Evolutionary conservation across 2,329 filamentous ascomycete genomes (phyloP).

Genomic region (Lojkania enalia): DNA sequence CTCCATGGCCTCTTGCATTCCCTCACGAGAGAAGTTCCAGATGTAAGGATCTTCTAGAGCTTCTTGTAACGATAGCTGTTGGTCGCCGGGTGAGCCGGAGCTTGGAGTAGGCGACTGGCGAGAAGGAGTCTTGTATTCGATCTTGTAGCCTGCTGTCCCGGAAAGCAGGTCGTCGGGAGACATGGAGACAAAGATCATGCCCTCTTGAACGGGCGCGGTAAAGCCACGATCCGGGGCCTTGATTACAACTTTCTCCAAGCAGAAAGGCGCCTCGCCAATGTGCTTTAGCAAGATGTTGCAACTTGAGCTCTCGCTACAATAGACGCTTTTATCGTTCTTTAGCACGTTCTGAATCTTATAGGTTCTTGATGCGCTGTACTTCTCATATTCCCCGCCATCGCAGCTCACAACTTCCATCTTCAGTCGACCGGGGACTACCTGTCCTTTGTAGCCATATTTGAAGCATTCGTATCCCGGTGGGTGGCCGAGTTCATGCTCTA

Average conservation of each 20-base stretch:
- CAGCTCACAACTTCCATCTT: constrained; percentile 89
- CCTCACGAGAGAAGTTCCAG: constrained; percentile 34
- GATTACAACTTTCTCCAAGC: constrained; percentile 82
- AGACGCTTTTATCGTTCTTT: constrained; percentile 79
- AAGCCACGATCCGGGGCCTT: constrained; percentile 81
- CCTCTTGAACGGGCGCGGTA: constrained; percentile 85
- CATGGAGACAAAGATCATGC: constrained; percentile 92
- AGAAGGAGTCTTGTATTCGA: constrained; percentile 56
- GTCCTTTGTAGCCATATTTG: constrained; percentile 83
- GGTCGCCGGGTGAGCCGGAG: constrained; percentile 24
- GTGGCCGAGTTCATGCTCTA: constrained; percentile 39
- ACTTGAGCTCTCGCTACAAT: constrained; percentile 83
- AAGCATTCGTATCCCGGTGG: constrained; percentile 51
- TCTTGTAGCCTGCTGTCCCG: constrained; percentile 74
- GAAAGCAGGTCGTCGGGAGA: constrained; percentile 73
- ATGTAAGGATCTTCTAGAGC: constrained; percentile 40
- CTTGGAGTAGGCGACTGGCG: constrained; percentile 32
- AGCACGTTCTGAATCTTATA: constrained; percentile 72
- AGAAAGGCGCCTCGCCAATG: constrained; percentile 78
- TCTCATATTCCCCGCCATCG: constrained; percentile 73
- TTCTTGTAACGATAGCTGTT: constrained; percentile 39
- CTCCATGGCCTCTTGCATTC: constrained; percentile 29
- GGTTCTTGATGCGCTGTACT: constrained; percentile 56
- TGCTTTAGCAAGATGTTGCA: constrained; percentile 88
- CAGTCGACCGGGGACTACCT: constrained; percentile 79